These are phyloP conservation scores for Pseudocercospora musae DNA, from an alignment of 2,329 filamentous ascomycete genomes.

Conservation along the genomic window DNA sequence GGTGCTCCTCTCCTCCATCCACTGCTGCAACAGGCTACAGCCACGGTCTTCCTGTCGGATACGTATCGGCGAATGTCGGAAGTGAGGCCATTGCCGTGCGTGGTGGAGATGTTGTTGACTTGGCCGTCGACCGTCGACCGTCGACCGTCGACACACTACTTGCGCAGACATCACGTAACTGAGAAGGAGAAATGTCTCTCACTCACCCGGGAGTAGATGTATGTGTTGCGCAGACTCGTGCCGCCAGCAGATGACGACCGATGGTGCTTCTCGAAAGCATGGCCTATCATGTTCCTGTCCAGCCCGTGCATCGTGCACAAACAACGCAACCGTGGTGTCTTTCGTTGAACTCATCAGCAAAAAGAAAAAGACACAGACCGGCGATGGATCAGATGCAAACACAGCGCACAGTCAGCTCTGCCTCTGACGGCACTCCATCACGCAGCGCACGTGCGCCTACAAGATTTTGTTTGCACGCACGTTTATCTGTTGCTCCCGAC, in stretches of 20 bases:
- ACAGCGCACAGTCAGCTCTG: not conserved
- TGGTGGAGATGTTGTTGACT: not conserved
- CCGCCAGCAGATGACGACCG: not conserved
- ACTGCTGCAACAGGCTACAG: too few relatives aligned
- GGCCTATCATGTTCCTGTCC: not conserved
- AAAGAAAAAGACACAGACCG: not conserved
- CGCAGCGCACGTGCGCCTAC: not conserved
- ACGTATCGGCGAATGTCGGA: not conserved
- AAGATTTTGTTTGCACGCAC: not conserved
- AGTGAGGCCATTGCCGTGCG: conserved; percentile 4
- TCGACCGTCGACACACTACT: too few relatives aligned
- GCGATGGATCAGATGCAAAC: not conserved
- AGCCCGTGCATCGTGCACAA: not conserved
- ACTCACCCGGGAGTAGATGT: not conserved
- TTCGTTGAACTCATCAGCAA: too few relatives aligned
- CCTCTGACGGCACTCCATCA: not conserved
- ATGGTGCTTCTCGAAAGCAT: not conserved
- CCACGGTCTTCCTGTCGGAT: not conserved
- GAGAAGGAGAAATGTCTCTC: not conserved
- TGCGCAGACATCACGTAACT: not conserved
- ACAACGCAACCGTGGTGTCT: not conserved
- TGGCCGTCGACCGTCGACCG: not conserved
- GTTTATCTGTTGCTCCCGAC: not conserved
- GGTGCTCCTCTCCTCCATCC: not conserved
- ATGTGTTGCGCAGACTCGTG: not conserved